phyloP scores from a whole-genome alignment of 768 basidiomycete genomes.

The Lactifluus subvellereus region DNA sequence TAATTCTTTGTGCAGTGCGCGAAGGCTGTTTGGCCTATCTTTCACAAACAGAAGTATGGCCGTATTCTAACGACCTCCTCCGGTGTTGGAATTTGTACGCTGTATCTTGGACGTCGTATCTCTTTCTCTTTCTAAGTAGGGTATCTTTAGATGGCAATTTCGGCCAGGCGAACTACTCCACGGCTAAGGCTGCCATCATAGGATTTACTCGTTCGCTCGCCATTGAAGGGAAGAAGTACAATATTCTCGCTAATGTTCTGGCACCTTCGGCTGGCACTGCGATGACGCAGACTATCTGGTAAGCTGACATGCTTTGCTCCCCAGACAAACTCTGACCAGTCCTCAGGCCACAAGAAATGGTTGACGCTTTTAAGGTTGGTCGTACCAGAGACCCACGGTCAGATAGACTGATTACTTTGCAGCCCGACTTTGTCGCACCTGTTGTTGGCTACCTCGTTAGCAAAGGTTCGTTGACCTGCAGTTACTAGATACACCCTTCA shows the following conservation, averaged over 20 bases:
- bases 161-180: constrained; percentile 92
- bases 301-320: constrained; percentile 21
- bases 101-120: neutral
- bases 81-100: constrained; percentile 85
- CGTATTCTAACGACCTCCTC: constrained; percentile 94
- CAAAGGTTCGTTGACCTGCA: constrained; percentile 38
- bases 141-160: constrained; percentile 77
- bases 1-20: constrained; percentile 51
- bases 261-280: constrained; percentile 87
- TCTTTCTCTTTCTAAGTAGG: neutral
- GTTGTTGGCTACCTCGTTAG: constrained; percentile 87
- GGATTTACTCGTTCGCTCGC: constrained; percentile 87
- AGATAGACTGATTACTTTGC: constrained; percentile 4
- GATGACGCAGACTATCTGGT: constrained; percentile 85
- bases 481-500: neutral
- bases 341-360: constrained; percentile 71
- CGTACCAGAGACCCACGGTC: neutral
- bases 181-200: constrained; percentile 89
- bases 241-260: constrained; percentile 83
- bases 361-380: constrained; percentile 78
- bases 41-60: constrained; percentile 95
- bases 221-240: constrained; percentile 87
- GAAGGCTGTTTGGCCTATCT: constrained; percentile 94
- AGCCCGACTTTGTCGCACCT: constrained; percentile 91
- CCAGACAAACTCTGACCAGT: neutral